Percentiles rank a stretch among this genome's conserved stretches.
Conservation (phyloP, 2,329 filamentous ascomycete species). For the Aspergillus vadensis region DNA sequence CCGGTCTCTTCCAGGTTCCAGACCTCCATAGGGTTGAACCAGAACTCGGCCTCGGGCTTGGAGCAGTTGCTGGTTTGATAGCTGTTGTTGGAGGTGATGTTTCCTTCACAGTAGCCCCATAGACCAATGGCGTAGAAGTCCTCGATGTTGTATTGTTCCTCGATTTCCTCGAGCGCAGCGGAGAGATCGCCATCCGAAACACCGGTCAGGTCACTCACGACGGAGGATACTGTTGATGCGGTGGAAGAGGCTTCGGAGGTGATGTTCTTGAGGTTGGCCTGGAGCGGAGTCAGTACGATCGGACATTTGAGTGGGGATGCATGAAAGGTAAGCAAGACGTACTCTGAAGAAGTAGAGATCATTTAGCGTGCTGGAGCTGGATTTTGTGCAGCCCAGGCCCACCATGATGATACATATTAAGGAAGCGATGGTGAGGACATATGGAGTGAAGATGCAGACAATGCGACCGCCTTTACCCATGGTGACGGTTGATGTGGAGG, state of each 20-base stretch:
- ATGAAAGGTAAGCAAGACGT: constrained; percentile 15
- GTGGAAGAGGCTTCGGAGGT: constrained; percentile 37
- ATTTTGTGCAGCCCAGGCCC: constrained; percentile 59
- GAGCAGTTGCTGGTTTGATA: constrained; percentile 65
- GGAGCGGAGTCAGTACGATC: constrained; percentile 10
- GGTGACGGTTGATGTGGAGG: constrained; percentile 17
- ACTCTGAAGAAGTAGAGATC: constrained; percentile 60
- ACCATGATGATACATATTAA: constrained; percentile 68
- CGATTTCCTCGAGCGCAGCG: constrained; percentile 38
- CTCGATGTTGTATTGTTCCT: constrained; percentile 60
- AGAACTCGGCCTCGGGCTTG: constrained; percentile 73
- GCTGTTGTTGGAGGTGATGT: constrained; percentile 56
- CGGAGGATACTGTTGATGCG: constrained; percentile 38
- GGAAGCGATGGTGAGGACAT: constrained; percentile 75
- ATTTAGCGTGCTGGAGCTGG: constrained; percentile 48
- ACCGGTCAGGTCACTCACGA: constrained; percentile 35
- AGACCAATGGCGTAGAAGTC: constrained; percentile 80
- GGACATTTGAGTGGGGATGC: constrained; percentile 1
- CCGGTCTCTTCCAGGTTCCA: constrained; percentile 61
- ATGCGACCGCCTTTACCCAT: constrained; percentile 78
- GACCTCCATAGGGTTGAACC: constrained; percentile 68
- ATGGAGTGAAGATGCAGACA: constrained; percentile 84
- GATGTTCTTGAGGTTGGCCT: constrained; percentile 65
- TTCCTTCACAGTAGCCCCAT: constrained; percentile 80
- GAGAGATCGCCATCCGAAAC: constrained; percentile 42